Evolutionary conservation across 75 land plant genomes (phyloP).

Genomic region (Cunninghamia lanceolata): DNA sequence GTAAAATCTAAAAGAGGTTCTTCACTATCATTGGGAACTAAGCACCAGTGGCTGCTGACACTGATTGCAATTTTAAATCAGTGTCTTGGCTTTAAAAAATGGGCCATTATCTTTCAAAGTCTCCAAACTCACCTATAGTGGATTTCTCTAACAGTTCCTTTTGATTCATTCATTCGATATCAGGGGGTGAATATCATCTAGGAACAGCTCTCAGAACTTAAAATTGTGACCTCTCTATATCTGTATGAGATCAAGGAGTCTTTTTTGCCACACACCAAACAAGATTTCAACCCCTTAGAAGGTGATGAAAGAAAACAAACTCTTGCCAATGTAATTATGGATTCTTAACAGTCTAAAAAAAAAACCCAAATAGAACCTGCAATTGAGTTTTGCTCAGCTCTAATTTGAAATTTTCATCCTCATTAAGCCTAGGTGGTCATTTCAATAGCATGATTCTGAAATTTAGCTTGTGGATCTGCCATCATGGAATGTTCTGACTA

Average conservation of each 20-base stretch:
- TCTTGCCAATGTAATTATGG: neutral
- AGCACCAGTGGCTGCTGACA: neutral
- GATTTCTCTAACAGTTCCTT: neutral
- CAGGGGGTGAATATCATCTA: neutral
- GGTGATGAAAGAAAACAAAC: neutral
- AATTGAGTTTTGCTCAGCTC: neutral
- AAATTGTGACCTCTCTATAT: neutral
- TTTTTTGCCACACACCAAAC: neutral
- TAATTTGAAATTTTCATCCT: neutral
- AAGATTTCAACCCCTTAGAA: neutral
- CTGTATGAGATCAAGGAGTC: neutral
- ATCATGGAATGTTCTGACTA: neutral
- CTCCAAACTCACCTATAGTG: neutral
- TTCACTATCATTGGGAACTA: neutral
- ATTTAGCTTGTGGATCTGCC: neutral
- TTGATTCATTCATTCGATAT: neutral
- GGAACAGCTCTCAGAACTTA: neutral
- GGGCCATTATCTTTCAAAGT: neutral
- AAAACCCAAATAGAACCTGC: neutral
- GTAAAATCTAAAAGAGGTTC: neutral
- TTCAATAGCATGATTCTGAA: neutral
- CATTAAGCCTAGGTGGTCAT: neutral
- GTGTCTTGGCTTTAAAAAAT: neutral
- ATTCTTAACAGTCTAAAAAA: neutral
- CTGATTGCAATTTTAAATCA: neutral